A percentile compares a stretch with the other conserved stretches of the same genome.
phyloP scores from a whole-genome alignment of 2,329 filamentous ascomycete species.

The Sclerotinia trifoliorum region DNA sequence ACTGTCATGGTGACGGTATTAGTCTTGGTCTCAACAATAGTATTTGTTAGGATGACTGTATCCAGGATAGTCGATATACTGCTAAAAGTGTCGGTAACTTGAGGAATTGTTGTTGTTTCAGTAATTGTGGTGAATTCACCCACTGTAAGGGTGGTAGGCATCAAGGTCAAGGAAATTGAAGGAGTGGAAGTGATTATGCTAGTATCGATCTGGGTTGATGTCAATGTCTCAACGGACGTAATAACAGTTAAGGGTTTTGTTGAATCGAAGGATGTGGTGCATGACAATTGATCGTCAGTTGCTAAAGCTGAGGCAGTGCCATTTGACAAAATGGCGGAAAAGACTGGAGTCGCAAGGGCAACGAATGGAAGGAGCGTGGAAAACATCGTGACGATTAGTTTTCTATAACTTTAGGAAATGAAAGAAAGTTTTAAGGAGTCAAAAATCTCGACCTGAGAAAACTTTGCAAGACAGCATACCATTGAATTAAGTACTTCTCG shows the following conservation, averaged over 20 bases:
- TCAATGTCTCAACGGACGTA: neutral
- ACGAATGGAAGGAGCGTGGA: conserved; percentile 5
- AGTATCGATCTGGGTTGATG: neutral
- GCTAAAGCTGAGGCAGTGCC: neutral
- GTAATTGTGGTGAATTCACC: conserved; percentile 1
- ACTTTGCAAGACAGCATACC: neutral
- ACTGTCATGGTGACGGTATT: neutral
- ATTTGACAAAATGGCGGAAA: conserved; percentile 11
- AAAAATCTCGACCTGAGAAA: neutral
- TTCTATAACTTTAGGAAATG: neutral
- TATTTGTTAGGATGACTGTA: neutral
- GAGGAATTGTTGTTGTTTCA: neutral
- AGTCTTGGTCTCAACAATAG: neutral
- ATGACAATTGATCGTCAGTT: neutral
- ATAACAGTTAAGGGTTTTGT: neutral
- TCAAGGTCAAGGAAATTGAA: neutral
- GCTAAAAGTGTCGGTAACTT: neutral
- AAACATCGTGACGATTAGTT: neutral
- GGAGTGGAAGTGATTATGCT: conserved; percentile 9
- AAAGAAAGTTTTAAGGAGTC: conserved; percentile 16
- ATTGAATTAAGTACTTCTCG: neutral
- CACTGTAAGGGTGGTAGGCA: neutral
- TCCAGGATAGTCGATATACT: neutral
- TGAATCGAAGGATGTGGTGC: conserved; percentile 4
- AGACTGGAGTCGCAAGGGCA: conserved; percentile 7